Evolutionary conservation across 2,329 filamentous ascomycete genomes (phyloP).

Genomic region (Stagonosporopsis tanaceti): DNA sequence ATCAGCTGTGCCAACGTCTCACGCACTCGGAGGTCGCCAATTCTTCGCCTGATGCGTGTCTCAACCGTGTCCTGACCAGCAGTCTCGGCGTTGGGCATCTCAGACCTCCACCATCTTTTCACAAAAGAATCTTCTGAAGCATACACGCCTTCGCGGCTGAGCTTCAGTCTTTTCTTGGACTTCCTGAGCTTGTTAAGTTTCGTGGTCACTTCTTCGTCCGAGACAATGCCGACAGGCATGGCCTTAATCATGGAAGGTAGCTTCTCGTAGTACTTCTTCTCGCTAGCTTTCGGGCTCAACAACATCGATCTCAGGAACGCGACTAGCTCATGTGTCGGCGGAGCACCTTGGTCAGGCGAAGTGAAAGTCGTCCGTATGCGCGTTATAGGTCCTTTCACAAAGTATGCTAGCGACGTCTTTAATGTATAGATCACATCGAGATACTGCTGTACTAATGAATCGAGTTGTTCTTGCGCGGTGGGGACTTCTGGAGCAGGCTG

Average conservation of each 20-base stretch:
- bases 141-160: constrained; percentile 74
- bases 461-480: constrained; percentile 58
- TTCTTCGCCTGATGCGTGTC: constrained; percentile 66
- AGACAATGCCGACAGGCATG: constrained; percentile 54
- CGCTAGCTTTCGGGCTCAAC: constrained; percentile 71
- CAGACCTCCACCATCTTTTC: constrained; percentile 72
- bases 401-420: constrained; percentile 80
- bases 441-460: constrained; percentile 52
- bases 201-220: constrained; percentile 52
- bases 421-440: constrained; percentile 58
- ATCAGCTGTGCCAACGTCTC: constrained; percentile 86
- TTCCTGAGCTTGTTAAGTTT: constrained; percentile 49
- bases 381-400: constrained; percentile 82
- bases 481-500: constrained; percentile 20
- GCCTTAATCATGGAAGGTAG: constrained; percentile 71
- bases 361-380: constrained; percentile 76
- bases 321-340: constrained; percentile 70
- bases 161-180: constrained; percentile 58
- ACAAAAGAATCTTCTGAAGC: constrained; percentile 70
- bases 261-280: constrained; percentile 81
- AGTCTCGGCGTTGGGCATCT: constrained; percentile 49
- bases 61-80: constrained; percentile 47
- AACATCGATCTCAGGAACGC: constrained; percentile 73
- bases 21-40: constrained; percentile 72
- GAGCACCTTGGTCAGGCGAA: constrained; percentile 65